A percentile compares a stretch with the other conserved stretches of the same genome.
These are phyloP conservation scores for Panaeolus papilionaceus DNA, from an alignment of 768 basidiomycete species.

Conservation along the genomic window DNA sequence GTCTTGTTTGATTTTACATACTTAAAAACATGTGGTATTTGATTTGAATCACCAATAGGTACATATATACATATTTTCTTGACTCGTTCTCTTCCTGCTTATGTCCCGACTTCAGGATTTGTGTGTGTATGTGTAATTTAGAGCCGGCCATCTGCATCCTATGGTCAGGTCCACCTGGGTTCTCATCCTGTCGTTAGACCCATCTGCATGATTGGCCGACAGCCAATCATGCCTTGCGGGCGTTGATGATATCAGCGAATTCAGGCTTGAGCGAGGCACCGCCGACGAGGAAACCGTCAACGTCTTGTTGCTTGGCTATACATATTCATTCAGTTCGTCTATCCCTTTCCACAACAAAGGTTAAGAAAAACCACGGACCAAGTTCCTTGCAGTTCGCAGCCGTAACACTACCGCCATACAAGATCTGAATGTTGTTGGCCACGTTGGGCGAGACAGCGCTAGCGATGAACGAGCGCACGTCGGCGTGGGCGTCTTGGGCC, in stretches of 20 bases:
- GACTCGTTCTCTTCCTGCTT: background rate
- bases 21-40: conserved; percentile 1
- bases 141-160: background rate
- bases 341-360: too few relatives aligned
- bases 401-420: conserved; percentile 96
- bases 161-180: too few relatives aligned
- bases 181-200: too few relatives aligned
- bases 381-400: conserved; percentile 90
- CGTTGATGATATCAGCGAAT: conserved; percentile 91
- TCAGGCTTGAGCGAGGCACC: conserved; percentile 98
- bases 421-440: conserved; percentile 79
- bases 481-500: conserved; percentile 91
- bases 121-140: background rate
- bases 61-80: conserved; percentile 5
- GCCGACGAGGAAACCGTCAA: conserved; percentile 98
- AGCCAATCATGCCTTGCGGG: conserved; percentile 23
- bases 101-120: background rate
- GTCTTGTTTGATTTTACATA: too few relatives aligned
- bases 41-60: conserved; percentile 9
- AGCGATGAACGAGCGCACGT: conserved; percentile 78
- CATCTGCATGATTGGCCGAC: too few relatives aligned
- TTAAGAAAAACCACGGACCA: conserved; percentile 51
- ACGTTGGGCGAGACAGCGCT: conserved; percentile 69
- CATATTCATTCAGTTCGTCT: too few relatives aligned
- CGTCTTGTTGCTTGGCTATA: conserved; percentile 76